Percentiles rank a stretch among this genome's conserved stretches.
phyloP scores from a whole-genome alignment of 768 basidiomycete genomes.

The Mycena albidolilacea region DNA sequence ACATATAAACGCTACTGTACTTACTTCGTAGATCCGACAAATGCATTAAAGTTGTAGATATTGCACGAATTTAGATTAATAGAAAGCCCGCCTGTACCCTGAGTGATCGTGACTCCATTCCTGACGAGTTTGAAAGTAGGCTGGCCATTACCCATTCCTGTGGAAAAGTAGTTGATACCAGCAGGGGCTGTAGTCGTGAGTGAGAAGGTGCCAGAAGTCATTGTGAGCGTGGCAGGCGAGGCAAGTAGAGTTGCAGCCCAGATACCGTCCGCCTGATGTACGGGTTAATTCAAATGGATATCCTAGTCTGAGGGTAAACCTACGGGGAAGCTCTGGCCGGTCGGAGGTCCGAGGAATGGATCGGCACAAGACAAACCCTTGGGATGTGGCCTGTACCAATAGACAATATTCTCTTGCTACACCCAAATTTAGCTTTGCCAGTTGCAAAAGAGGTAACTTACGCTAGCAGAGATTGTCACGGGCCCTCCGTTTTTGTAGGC shows the following conservation, averaged over 20 bases:
- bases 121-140: not conserved
- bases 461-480: not conserved
- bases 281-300: not conserved
- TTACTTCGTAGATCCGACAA: slow-evolving; percentile 2
- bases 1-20: not conserved
- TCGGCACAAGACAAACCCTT: slow-evolving; percentile 2
- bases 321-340: slow-evolving; percentile 6
- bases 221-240: slow-evolving; percentile 4
- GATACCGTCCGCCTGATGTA: slow-evolving; percentile 2
- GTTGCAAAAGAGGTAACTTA: not conserved
- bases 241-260: slow-evolving; percentile 2
- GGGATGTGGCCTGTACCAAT: slow-evolving; percentile 5
- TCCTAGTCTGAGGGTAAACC: not conserved
- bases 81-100: slow-evolving; percentile 9
- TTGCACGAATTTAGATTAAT: slow-evolving; percentile 11
- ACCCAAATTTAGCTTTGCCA: slow-evolving; percentile 3
- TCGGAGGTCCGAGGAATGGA: slow-evolving; percentile 3
- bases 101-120: slow-evolving; percentile 5
- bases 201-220: slow-evolving; percentile 4
- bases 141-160: slow-evolving; percentile 2
- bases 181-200: slow-evolving; percentile 1
- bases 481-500: slow-evolving; percentile 8
- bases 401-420: not conserved
- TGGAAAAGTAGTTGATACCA: slow-evolving; percentile 12
- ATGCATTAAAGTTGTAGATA: slow-evolving; percentile 11